Percentiles rank a stretch among this genome's conserved stretches.
phyloP scores from a whole-genome alignment of 2,329 filamentous ascomycete genomes.

The Aspergillus viridinutans region DNA sequence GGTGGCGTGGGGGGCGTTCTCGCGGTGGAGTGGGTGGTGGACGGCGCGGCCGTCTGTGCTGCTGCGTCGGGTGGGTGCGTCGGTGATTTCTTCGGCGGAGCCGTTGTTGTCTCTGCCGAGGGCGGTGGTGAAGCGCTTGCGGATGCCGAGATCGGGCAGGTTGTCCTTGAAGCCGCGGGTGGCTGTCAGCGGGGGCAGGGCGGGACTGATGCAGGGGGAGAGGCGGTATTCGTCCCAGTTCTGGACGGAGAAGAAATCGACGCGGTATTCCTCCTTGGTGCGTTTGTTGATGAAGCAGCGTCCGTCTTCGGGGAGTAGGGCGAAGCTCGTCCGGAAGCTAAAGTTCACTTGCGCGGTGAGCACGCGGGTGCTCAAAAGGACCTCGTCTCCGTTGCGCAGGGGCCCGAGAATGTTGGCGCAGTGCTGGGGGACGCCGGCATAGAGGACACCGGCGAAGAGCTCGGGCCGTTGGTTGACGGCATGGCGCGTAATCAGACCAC shows the following conservation, averaged over 20 bases:
- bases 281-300: conserved; percentile 81
- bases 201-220: conserved; percentile 70
- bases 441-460: conserved; percentile 80
- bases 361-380: conserved; percentile 81
- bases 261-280: conserved; percentile 72
- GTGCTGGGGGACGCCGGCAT: conserved; percentile 76
- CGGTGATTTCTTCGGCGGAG: conserved; percentile 10
- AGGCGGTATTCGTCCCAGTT: conserved; percentile 75
- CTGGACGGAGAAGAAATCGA: conserved; percentile 78
- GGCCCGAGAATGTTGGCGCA: conserved; percentile 92
- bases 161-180: conserved; percentile 30
- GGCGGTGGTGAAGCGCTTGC: conserved; percentile 35
- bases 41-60: conserved; percentile 8
- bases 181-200: conserved; percentile 55
- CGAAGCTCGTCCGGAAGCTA: conserved; percentile 79
- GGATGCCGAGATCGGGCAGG: conserved; percentile 32
- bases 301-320: conserved; percentile 79
- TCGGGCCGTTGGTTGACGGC: conserved; percentile 81
- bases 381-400: conserved; percentile 85
- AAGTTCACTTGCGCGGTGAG: conserved; percentile 93
- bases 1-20: conserved; percentile 1
- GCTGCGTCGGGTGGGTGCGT: neutral
- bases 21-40: neutral
- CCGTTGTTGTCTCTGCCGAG: conserved; percentile 18
- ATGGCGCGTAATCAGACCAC: conserved; percentile 82